These are phyloP conservation scores for Sporothrix inflata DNA, from an alignment of 2,329 filamentous ascomycete species.

Conservation along the genomic window DNA sequence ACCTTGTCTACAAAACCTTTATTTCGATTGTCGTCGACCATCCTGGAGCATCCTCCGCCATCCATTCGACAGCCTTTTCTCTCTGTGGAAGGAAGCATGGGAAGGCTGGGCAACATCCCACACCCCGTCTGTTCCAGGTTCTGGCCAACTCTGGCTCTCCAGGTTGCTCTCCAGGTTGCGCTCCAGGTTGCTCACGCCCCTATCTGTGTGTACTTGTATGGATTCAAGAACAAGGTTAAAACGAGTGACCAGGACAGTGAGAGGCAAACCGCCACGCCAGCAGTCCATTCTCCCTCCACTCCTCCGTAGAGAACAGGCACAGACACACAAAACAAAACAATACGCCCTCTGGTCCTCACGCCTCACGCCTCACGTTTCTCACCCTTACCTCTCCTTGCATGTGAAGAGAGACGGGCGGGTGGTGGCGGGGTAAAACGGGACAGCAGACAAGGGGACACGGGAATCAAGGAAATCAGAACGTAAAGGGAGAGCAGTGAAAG, in stretches of 20 bases:
- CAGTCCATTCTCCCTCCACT: background rate
- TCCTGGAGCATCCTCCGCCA: background rate
- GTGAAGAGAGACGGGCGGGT: background rate
- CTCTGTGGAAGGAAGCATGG: background rate
- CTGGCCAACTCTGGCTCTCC: background rate
- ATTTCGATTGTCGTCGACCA: background rate
- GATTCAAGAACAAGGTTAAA: background rate
- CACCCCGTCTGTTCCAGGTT: too few species aligned
- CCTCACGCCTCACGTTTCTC: too few species aligned
- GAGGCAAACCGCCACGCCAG: background rate
- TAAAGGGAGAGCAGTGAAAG: background rate
- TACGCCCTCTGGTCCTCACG: background rate
- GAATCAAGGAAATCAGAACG: background rate
- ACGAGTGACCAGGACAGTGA: background rate
- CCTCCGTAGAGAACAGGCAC: background rate
- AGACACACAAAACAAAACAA: background rate
- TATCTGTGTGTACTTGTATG: background rate
- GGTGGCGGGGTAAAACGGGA: constrained; percentile 7
- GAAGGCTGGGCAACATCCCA: constrained; percentile 5
- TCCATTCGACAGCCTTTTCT: background rate
- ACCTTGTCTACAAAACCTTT: background rate
- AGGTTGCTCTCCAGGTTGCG: background rate
- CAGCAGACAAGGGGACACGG: background rate
- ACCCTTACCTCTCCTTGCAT: background rate
- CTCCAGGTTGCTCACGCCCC: background rate